These are phyloP conservation scores for Suillus americanus DNA, from an alignment of 768 basidiomycete species.

Conservation along the genomic window DNA sequence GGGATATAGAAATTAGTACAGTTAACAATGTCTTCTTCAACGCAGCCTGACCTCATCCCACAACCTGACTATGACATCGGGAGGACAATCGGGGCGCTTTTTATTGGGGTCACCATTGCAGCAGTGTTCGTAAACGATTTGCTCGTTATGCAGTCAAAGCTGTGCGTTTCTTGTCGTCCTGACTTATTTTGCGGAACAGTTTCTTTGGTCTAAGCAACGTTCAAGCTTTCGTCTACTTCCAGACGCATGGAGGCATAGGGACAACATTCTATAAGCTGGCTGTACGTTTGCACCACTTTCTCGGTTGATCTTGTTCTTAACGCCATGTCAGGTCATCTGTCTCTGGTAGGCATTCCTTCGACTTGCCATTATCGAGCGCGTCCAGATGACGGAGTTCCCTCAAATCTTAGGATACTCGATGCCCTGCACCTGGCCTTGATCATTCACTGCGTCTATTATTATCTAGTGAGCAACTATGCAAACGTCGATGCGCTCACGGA, in stretches of 20 bases:
- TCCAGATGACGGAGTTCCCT: background rate
- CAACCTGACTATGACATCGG: background rate
- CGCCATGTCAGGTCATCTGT: constrained; percentile 4
- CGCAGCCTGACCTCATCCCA: background rate
- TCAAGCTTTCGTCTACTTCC: constrained; percentile 1
- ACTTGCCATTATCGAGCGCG: background rate
- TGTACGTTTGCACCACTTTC: background rate
- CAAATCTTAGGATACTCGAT: constrained; percentile 32
- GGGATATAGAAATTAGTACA: background rate
- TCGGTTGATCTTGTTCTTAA: background rate
- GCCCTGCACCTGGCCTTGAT: constrained; percentile 35
- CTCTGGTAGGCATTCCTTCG: constrained; percentile 7
- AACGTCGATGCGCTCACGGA: constrained; percentile 27
- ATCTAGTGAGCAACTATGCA: constrained; percentile 34
- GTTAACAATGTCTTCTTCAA: background rate
- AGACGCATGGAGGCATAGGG: background rate
- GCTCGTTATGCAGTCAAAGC: background rate
- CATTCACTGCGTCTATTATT: constrained; percentile 36
- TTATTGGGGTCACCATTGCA: background rate
- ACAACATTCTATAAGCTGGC: background rate
- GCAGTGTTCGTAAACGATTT: background rate
- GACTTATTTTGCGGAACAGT: background rate
- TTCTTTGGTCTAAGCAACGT: background rate
- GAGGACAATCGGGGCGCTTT: background rate
- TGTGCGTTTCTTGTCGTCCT: background rate